A percentile compares a stretch with the other conserved stretches of the same genome.
phyloP scores from a whole-genome alignment of 176 grass and related monocot species.

The Eragrostis curvula region DNA sequence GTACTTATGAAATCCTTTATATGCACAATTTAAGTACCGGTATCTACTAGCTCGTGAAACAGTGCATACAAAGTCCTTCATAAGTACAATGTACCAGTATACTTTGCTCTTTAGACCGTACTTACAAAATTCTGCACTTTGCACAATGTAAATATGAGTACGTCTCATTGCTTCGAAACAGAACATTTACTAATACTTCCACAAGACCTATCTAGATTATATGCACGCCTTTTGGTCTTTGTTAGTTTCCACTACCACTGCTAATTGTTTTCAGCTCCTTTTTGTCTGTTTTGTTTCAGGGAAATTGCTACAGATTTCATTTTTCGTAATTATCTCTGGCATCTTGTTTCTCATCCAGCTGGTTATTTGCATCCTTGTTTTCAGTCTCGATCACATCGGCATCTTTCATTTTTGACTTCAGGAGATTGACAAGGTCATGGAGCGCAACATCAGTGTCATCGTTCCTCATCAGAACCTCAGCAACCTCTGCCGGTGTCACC shows the following conservation, averaged over 20 bases:
- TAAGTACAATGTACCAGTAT: no score
- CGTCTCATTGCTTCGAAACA: background rate
- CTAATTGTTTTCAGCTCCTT: background rate
- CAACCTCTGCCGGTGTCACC: conserved; percentile 76
- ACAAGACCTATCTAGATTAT: background rate
- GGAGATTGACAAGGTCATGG: conserved; percentile 48
- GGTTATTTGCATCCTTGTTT: conserved; percentile 14
- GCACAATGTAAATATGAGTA: no score
- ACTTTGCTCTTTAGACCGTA: no score
- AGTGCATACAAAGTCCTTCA: background rate
- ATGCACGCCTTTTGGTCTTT: no score
- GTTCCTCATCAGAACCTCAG: conserved; percentile 76
- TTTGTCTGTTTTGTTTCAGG: background rate
- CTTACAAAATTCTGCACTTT: no score
- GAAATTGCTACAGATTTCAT: background rate
- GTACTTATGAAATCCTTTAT: background rate
- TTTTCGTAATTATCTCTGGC: conserved; percentile 3
- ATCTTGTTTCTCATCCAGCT: conserved; percentile 32
- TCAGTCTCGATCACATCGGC: conserved; percentile 31
- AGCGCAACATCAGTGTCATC: conserved; percentile 47
- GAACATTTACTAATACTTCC: background rate
- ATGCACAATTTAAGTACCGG: background rate
- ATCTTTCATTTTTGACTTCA: conserved; percentile 56
- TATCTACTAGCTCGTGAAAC: no score
- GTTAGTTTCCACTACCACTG: background rate